Percentiles rank a stretch among this genome's conserved stretches.
Evolutionary conservation across 768 basidiomycete species (phyloP).

Genomic region (Artomyces pyxidatus): DNA sequence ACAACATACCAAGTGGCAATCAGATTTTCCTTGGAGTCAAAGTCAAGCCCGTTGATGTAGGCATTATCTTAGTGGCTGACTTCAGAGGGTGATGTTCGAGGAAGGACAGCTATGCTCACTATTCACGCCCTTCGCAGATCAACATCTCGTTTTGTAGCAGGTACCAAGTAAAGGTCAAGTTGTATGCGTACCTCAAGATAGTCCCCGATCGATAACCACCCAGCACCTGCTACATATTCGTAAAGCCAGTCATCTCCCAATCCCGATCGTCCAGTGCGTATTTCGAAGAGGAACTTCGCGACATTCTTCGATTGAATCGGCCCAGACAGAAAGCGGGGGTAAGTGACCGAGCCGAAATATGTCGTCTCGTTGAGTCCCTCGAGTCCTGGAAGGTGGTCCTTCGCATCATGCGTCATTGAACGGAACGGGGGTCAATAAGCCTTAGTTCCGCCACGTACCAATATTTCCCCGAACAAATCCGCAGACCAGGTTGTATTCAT

Average conservation of each 20-base stretch:
- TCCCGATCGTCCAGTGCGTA: conserved; percentile 28
- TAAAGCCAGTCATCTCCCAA: conserved; percentile 33
- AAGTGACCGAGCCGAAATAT: conserved; percentile 29
- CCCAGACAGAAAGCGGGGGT: conserved; percentile 25
- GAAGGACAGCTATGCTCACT: conserved; percentile 15
- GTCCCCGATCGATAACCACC: conserved; percentile 24
- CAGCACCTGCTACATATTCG: conserved; percentile 22
- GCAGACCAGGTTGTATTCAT: conserved; percentile 18
- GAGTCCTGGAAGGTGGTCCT: conserved; percentile 28
- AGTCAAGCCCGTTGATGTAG: conserved; percentile 32
- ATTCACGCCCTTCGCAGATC: conserved; percentile 24
- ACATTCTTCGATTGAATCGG: too few relatives aligned
- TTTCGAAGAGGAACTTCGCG: conserved; percentile 27
- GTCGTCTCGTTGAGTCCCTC: conserved; percentile 23
- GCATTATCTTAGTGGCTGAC: conserved; percentile 23
- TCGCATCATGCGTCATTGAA: neutral
- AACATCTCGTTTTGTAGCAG: too few relatives aligned
- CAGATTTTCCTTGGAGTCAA: conserved; percentile 23
- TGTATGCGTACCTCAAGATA: conserved; percentile 24
- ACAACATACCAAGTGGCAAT: conserved; percentile 24
- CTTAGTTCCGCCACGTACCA: conserved; percentile 7
- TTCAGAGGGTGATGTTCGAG: neutral
- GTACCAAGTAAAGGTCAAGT: neutral
- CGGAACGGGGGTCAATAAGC: neutral
- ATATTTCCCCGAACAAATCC: conserved; percentile 21